phyloP scores from a whole-genome alignment of 2,329 filamentous ascomycete species.

The Fusarium concolor region DNA sequence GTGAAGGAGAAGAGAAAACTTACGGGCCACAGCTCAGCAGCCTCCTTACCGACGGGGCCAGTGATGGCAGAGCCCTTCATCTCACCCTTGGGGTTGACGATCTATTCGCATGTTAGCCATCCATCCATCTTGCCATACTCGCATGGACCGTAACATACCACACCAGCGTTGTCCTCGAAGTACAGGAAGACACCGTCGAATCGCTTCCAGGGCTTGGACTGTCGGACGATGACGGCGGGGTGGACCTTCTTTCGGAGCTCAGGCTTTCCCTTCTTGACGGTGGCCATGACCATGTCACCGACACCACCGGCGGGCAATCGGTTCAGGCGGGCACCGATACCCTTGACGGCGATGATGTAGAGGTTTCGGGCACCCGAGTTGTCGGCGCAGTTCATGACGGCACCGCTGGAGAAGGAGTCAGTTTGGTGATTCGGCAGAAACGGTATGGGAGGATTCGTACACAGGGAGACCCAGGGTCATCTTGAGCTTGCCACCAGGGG shows the following conservation, averaged over 20 bases:
- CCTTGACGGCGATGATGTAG: constrained; percentile 99
- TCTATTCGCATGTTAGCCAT: constrained; percentile 68
- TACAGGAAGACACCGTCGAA: constrained; percentile 99
- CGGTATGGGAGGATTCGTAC: constrained; percentile 64
- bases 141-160: constrained; percentile 71
- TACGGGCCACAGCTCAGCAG: constrained; percentile 99
- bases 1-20: constrained; percentile 54
- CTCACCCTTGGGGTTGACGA: constrained; percentile 99
- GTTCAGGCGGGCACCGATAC: constrained; percentile 97
- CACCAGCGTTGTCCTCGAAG: constrained; percentile 99
- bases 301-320: constrained; percentile 96
- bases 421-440: constrained; percentile 24
- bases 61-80: constrained; percentile 99
- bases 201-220: constrained; percentile 99
- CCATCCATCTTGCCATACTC: background rate
- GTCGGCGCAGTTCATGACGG: constrained; percentile 99
- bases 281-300: constrained; percentile 99
- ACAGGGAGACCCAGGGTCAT: constrained; percentile 99
- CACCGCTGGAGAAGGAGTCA: constrained; percentile 73
- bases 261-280: constrained; percentile 99
- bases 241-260: constrained; percentile 99
- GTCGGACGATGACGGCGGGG: constrained; percentile 98
- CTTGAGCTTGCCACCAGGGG: constrained; percentile 99
- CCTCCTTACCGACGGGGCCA: constrained; percentile 99
- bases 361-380: constrained; percentile 99